A percentile compares a stretch with the other conserved stretches of the same genome.
phyloP scores from a whole-genome alignment of 1,139 yeast species.

The Casaregolazyma lundiana region DNA sequence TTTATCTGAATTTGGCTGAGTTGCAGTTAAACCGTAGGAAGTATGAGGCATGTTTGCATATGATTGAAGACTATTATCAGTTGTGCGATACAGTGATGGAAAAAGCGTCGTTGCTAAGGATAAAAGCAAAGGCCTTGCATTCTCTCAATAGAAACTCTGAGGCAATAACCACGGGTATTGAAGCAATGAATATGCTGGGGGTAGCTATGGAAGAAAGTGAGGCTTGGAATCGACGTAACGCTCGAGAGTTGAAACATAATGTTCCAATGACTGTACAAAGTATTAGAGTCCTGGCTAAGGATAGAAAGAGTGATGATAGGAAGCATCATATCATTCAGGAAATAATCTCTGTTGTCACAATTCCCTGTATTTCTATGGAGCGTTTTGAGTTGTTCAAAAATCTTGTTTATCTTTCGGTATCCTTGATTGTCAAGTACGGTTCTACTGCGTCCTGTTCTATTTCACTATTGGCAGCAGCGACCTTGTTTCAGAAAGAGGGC shows the following conservation, averaged over 20 bases:
- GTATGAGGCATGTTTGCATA: constrained; percentile 23
- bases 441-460: constrained; percentile 33
- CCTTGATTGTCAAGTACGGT: constrained; percentile 33
- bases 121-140: constrained; percentile 41
- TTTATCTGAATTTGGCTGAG: constrained; percentile 25
- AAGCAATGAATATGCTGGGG: constrained; percentile 25
- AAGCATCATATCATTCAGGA: constrained; percentile 39
- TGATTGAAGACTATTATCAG: constrained; percentile 21
- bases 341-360: constrained; percentile 41
- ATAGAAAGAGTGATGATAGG: constrained; percentile 32
- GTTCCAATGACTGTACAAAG: constrained; percentile 44
- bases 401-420: constrained; percentile 30
- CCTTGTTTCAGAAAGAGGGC: constrained; percentile 29
- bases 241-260: constrained; percentile 30
- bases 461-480: constrained; percentile 34
- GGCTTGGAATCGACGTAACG: constrained; percentile 29
- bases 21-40: constrained; percentile 26
- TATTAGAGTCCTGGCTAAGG: constrained; percentile 36
- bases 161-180: constrained; percentile 31
- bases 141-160: constrained; percentile 35
- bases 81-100: constrained; percentile 21
- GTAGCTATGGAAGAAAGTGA: constrained; percentile 35
- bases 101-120: constrained; percentile 28
- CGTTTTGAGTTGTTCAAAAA: constrained; percentile 25
- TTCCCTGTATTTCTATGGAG: constrained; percentile 29